Evolutionary conservation across 768 basidiomycete genomes (phyloP).

Genomic region (Naematelia aurantialba): DNA sequence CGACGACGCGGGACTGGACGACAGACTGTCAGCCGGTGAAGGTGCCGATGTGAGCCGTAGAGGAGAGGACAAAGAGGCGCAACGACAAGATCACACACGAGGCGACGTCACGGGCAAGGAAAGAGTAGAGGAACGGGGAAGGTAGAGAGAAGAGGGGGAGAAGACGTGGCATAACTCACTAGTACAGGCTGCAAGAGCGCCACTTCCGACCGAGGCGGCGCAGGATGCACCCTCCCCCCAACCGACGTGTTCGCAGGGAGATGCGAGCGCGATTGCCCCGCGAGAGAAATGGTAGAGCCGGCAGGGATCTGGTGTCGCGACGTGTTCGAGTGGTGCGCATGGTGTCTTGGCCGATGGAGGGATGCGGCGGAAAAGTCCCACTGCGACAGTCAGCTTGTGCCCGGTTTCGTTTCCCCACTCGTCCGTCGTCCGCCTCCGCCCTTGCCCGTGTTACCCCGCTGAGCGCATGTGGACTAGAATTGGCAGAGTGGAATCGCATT

Average conservation of each 20-base stretch:
- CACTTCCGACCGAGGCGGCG: slow-evolving; percentile 85
- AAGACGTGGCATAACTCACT: slow-evolving; percentile 54
- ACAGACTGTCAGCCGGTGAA: neutral
- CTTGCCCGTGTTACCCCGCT: no score
- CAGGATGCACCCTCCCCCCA: slow-evolving; percentile 63
- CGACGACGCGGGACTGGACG: slow-evolving; percentile 70
- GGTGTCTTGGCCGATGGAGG: slow-evolving; percentile 77
- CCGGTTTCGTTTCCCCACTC: neutral
- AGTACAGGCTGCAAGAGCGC: slow-evolving; percentile 86
- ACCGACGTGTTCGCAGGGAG: slow-evolving; percentile 56
- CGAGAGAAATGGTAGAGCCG: slow-evolving; percentile 72
- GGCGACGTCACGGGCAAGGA: neutral
- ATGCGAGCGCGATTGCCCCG: slow-evolving; percentile 54
- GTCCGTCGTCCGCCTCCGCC: no score
- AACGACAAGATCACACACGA: neutral
- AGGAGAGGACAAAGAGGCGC: neutral
- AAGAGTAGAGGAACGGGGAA: neutral
- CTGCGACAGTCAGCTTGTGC: slow-evolving; percentile 51
- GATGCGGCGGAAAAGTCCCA: slow-evolving; percentile 94
- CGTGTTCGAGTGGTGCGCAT: slow-evolving; percentile 24
- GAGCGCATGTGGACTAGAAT: no score
- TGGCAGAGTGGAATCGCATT: no score
- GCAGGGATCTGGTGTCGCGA: slow-evolving; percentile 66
- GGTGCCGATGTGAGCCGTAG: neutral
- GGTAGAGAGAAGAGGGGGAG: neutral